Evolutionary conservation across 768 basidiomycete genomes (phyloP).

Genomic region (Chalciporus piperatus): DNA sequence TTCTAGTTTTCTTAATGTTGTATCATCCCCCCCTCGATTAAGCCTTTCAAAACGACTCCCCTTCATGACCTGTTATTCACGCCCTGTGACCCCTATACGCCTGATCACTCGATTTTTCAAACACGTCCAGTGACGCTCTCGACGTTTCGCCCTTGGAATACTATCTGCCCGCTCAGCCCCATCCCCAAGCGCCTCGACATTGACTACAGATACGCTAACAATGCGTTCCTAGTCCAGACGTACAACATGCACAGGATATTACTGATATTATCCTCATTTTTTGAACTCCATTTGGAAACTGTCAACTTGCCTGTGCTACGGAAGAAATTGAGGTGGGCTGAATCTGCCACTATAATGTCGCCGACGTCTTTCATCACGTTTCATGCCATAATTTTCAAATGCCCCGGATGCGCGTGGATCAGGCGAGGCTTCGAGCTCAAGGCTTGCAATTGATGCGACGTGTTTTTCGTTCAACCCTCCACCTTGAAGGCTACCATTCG

Average conservation of each 20-base stretch:
- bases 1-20: conserved; percentile 1
- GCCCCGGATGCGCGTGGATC: no score
- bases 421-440: no score
- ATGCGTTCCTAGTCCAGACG: no score
- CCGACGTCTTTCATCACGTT: no score
- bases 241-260: neutral
- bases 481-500: no score
- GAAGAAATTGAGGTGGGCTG: neutral
- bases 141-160: neutral
- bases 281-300: neutral
- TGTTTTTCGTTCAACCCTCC: no score
- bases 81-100: neutral
- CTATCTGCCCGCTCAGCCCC: neutral
- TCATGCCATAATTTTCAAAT: no score
- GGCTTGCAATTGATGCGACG: no score
- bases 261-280: no score
- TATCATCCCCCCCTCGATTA: conserved; percentile 4
- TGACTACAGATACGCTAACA: neutral
- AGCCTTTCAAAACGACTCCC: neutral
- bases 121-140: neutral
- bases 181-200: neutral
- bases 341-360: neutral
- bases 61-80: neutral
- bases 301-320: neutral
- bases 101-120: neutral